Conservation (phyloP, 2,329 filamentous ascomycete species). For the Fusarium sp. region DNA sequence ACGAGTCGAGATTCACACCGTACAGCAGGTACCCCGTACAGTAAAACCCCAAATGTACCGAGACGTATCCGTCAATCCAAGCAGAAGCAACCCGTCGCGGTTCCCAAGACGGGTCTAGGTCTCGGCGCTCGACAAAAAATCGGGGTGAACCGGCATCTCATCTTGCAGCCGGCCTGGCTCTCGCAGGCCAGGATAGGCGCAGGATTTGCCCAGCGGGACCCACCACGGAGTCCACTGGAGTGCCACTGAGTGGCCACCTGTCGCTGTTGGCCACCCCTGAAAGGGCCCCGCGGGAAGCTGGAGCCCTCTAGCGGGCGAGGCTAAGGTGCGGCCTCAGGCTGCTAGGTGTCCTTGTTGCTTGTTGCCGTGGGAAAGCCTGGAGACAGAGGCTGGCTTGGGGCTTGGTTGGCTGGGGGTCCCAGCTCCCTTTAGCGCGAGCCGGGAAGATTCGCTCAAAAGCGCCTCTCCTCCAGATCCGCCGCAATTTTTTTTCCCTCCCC, state of each 20-base stretch:
- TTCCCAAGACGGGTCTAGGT: slow-evolving; percentile 42
- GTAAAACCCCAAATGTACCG: slow-evolving; percentile 9
- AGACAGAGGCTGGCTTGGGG: slow-evolving; percentile 30
- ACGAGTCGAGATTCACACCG: slow-evolving; percentile 7
- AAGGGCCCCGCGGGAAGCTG: slow-evolving; percentile 17
- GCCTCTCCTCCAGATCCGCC: slow-evolving; percentile 58
- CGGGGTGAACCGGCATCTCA: slow-evolving; percentile 52
- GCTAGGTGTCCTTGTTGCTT: slow-evolving; percentile 36
- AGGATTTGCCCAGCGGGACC: slow-evolving; percentile 36
- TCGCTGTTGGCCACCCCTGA: slow-evolving; percentile 34
- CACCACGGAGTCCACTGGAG: slow-evolving; percentile 29
- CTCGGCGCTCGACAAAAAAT: slow-evolving; percentile 48
- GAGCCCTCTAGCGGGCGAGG: slow-evolving; percentile 26
- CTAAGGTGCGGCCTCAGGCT: slow-evolving; percentile 49
- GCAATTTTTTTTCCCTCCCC: slow-evolving; percentile 63
- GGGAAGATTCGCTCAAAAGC: slow-evolving; percentile 69
- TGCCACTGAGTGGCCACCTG: slow-evolving; percentile 37
- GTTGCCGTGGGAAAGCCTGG: slow-evolving; percentile 49
- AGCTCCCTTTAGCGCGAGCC: slow-evolving; percentile 53
- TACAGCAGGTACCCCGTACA: slow-evolving; percentile 33
- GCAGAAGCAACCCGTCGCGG: not conserved
- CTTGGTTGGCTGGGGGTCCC: slow-evolving; percentile 44
- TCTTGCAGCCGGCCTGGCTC: slow-evolving; percentile 42
- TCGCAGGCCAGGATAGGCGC: slow-evolving; percentile 24
- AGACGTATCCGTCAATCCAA: not conserved